Percentiles rank a stretch among this genome's conserved stretches.
These are phyloP conservation scores for Pythium plurisporium DNA, from an alignment of 352 stramenopile species.

Conservation along the genomic window DNA sequence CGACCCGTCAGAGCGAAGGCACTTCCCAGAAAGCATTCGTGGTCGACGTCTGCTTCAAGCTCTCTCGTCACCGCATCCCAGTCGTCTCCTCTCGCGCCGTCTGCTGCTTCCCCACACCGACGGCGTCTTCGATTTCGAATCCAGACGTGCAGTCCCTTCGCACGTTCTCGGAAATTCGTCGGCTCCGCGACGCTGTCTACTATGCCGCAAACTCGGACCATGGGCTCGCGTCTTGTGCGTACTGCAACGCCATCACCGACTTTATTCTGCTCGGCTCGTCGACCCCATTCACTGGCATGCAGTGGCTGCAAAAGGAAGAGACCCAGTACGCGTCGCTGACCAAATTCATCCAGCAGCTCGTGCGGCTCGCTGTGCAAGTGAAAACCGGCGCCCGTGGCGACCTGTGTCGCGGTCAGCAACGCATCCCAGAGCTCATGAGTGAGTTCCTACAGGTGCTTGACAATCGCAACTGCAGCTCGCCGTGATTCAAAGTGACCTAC, in stretches of 20 bases:
- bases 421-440: constrained; percentile 7
- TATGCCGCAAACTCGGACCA: constrained; percentile 15
- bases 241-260: constrained; percentile 11
- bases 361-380: constrained; percentile 10
- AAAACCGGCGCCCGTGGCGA: constrained; percentile 1
- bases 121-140: background rate
- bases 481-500: no score
- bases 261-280: constrained; percentile 5
- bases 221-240: constrained; percentile 8
- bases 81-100: background rate
- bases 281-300: constrained; percentile 2
- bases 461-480: no score
- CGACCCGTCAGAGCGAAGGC: background rate
- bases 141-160: constrained; percentile 2
- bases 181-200: constrained; percentile 18
- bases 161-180: constrained; percentile 5
- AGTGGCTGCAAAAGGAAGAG: constrained; percentile 3
- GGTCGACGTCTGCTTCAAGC: constrained; percentile 7
- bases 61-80: constrained; percentile 10
- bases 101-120: background rate
- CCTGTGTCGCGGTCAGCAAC: constrained; percentile 1
- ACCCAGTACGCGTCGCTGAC: constrained; percentile 3
- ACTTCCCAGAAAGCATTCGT: background rate
- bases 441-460: constrained; percentile 4
- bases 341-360: constrained; percentile 13